Evolutionary conservation across 2,329 filamentous ascomycete species (phyloP).

Genomic region (Aspergillus aculeatinus): DNA sequence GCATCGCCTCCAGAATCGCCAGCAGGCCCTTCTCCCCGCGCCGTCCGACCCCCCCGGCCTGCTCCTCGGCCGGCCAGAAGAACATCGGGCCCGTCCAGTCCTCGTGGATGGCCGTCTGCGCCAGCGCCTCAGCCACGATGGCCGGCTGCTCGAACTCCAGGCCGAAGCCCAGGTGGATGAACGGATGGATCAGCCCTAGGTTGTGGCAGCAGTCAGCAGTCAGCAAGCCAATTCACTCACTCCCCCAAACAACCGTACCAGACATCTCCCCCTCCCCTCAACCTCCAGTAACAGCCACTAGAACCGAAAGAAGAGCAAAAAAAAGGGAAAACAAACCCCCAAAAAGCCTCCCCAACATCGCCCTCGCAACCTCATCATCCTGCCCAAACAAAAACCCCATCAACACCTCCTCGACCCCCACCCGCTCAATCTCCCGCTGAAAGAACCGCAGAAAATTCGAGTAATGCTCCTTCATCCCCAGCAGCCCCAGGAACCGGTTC

Average conservation of each 20-base stretch:
- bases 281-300: background rate
- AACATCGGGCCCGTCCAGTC: slow-evolving; percentile 53
- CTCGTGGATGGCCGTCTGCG: slow-evolving; percentile 70
- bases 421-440: slow-evolving; percentile 65
- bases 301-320: background rate
- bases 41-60: slow-evolving; percentile 32
- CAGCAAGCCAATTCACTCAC: too few species aligned
- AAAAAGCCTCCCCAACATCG: slow-evolving; percentile 68
- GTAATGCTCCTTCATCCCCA: slow-evolving; percentile 68
- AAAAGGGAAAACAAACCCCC: slow-evolving; percentile 48
- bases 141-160: slow-evolving; percentile 80
- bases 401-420: slow-evolving; percentile 63
- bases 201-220: background rate
- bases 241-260: too few species aligned
- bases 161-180: slow-evolving; percentile 84
- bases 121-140: slow-evolving; percentile 75
- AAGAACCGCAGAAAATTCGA: slow-evolving; percentile 76
- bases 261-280: background rate
- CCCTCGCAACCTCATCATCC: slow-evolving; percentile 64
- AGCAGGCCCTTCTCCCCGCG: slow-evolving; percentile 47
- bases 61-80: slow-evolving; percentile 46
- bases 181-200: slow-evolving; percentile 68
- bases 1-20: slow-evolving; percentile 62
- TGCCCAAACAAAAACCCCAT: slow-evolving; percentile 65
- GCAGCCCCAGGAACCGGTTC: slow-evolving; percentile 55